Conservation (phyloP, 345 rosid genomes). For the Eutrema yunnanense region DNA sequence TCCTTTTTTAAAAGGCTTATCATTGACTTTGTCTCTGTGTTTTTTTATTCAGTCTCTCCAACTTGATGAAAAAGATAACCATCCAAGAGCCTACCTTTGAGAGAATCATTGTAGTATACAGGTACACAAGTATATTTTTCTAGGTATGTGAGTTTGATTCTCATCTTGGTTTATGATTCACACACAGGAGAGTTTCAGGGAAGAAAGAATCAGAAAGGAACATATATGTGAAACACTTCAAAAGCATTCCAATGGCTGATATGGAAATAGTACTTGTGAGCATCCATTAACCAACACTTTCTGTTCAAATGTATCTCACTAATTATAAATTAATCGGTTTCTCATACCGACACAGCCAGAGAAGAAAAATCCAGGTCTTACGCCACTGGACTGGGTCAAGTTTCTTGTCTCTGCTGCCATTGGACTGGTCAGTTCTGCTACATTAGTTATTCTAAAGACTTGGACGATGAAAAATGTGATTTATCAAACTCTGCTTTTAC, state of each 20-base stretch:
- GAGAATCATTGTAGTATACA: conserved; percentile 73
- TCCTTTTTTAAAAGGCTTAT: neutral
- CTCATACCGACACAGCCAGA: conserved; percentile 55
- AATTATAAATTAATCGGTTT: neutral
- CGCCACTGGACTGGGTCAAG: conserved; percentile 89
- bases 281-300: neutral
- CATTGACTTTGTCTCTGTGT: neutral
- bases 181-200: conserved; percentile 40
- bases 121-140: conserved; percentile 31
- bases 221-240: conserved; percentile 70
- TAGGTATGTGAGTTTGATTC: neutral
- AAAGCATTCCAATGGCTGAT: conserved; percentile 83
- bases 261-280: conserved; percentile 90
- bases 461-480: neutral
- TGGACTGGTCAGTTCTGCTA: conserved; percentile 57
- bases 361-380: conserved; percentile 79
- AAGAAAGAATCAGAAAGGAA: conserved; percentile 41
- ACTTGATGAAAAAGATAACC: conserved; percentile 50
- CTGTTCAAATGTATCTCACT: neutral
- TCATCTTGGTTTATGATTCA: neutral
- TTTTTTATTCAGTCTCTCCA: conserved; percentile 35
- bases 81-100: conserved; percentile 81
- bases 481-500: conserved; percentile 1
- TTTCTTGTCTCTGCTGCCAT: conserved; percentile 64
- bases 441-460: neutral